These are phyloP conservation scores for Perkinsus olseni DNA, from an alignment of 169 alveolate species.

Conservation along the genomic window DNA sequence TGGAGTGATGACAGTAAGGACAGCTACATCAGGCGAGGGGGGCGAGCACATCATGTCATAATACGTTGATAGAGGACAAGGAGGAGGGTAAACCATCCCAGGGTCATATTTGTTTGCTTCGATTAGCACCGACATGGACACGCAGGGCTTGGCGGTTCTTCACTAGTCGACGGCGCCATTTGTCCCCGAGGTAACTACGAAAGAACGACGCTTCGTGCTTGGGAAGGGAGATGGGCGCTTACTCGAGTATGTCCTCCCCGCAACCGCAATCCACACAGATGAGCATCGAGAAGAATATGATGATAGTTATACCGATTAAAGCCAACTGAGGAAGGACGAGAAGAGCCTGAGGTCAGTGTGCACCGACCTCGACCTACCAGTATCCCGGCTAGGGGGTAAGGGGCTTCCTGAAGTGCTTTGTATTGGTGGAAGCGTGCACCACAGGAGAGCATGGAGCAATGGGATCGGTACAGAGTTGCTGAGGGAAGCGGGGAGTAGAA, in stretches of 20 bases:
- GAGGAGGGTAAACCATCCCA: neutral
- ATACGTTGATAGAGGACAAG: too few relatives aligned
- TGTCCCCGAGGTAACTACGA: neutral
- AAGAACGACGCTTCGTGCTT: too few relatives aligned
- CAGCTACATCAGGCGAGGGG: too few relatives aligned
- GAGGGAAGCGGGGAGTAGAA: neutral
- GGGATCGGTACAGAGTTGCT: neutral
- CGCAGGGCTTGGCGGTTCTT: neutral
- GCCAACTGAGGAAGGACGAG: neutral
- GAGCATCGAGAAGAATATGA: neutral
- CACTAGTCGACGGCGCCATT: neutral
- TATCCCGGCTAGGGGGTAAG: neutral
- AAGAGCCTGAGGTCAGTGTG: neutral
- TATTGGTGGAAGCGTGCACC: neutral
- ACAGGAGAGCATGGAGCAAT: neutral
- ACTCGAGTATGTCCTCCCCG: neutral
- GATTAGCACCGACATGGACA: neutral
- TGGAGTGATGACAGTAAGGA: too few relatives aligned
- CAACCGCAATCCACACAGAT: neutral
- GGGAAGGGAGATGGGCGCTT: too few relatives aligned
- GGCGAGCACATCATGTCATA: too few relatives aligned
- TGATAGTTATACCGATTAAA: neutral
- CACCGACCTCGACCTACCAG: neutral
- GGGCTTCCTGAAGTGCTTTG: neutral
- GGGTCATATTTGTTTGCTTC: neutral